A percentile compares a stretch with the other conserved stretches of the same genome.
phyloP scores from a whole-genome alignment of 306 rosid species.

The Cucumis hystrix region DNA sequence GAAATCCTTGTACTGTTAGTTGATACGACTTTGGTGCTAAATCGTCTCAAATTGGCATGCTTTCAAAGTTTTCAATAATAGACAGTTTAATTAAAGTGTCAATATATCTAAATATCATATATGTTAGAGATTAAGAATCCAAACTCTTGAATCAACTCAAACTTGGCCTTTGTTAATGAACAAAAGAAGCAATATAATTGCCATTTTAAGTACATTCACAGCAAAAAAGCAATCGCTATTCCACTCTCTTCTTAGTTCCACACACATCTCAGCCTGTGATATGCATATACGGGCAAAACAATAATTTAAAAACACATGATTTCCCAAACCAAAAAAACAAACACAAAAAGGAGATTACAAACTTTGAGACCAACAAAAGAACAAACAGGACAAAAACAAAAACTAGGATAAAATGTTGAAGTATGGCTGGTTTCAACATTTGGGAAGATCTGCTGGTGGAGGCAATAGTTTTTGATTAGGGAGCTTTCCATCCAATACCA shows the following conservation, averaged over 20 bases:
- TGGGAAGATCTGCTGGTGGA: constrained; percentile 4
- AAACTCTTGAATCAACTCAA: not conserved
- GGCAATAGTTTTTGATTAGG: not conserved
- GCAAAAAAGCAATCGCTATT: not conserved
- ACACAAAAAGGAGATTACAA: not conserved
- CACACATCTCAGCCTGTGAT: not conserved
- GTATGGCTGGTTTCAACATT: not conserved
- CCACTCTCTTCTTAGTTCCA: not conserved
- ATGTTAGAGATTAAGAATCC: not conserved
- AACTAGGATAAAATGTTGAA: not conserved
- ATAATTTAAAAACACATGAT: not conserved
- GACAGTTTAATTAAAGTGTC: not conserved
- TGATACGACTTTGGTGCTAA: too few relatives aligned
- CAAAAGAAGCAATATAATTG: not conserved
- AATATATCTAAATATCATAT: not conserved
- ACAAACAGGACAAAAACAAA: not conserved
- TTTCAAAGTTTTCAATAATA: too few relatives aligned
- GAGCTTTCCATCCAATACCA: not conserved
- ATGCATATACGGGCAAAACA: not conserved
- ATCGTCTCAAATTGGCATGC: too few relatives aligned
- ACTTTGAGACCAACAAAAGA: not conserved
- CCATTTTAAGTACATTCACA: not conserved
- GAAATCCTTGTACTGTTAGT: too few relatives aligned
- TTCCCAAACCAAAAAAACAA: not conserved
- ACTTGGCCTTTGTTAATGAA: not conserved